Evolutionary conservation across 2,329 filamentous ascomycete species (phyloP).

Genomic region (Saccharata proteae): DNA sequence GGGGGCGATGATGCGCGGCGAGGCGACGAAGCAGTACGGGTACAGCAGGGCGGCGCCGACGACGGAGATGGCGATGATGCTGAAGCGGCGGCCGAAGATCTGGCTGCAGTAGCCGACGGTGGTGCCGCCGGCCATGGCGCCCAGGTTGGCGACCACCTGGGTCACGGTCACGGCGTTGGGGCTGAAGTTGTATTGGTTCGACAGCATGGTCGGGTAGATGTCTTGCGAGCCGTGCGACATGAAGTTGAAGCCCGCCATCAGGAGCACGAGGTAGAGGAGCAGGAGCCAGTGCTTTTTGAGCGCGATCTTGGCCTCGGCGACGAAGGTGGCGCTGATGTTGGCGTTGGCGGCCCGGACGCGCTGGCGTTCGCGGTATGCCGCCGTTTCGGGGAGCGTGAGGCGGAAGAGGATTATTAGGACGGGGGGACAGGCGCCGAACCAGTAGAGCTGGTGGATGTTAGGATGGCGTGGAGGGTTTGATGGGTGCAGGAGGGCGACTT

Average conservation of each 20-base stretch:
- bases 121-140: slow-evolving; percentile 37
- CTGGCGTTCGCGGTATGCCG: slow-evolving; percentile 56
- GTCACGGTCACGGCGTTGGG: slow-evolving; percentile 35
- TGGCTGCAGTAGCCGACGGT: slow-evolving; percentile 33
- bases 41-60: slow-evolving; percentile 68
- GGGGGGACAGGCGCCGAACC: slow-evolving; percentile 76
- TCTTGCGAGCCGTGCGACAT: slow-evolving; percentile 71
- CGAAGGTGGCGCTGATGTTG: slow-evolving; percentile 54
- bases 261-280: slow-evolving; percentile 66
- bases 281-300: slow-evolving; percentile 70
- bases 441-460: slow-evolving; percentile 45
- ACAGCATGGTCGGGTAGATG: slow-evolving; percentile 48
- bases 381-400: slow-evolving; percentile 65
- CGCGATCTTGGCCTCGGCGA: slow-evolving; percentile 67
- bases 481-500: slow-evolving; percentile 6
- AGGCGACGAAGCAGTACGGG: slow-evolving; percentile 62
- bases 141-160: slow-evolving; percentile 38
- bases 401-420: slow-evolving; percentile 71
- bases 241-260: slow-evolving; percentile 90
- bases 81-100: slow-evolving; percentile 35
- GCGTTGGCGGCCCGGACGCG: slow-evolving; percentile 47
- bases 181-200: slow-evolving; percentile 46
- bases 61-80: slow-evolving; percentile 38
- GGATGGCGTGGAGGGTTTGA: not conserved
- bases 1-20: slow-evolving; percentile 56